Evolutionary conservation across 2,329 filamentous ascomycete genomes (phyloP).

Genomic region (Nannizzia gypsea): DNA sequence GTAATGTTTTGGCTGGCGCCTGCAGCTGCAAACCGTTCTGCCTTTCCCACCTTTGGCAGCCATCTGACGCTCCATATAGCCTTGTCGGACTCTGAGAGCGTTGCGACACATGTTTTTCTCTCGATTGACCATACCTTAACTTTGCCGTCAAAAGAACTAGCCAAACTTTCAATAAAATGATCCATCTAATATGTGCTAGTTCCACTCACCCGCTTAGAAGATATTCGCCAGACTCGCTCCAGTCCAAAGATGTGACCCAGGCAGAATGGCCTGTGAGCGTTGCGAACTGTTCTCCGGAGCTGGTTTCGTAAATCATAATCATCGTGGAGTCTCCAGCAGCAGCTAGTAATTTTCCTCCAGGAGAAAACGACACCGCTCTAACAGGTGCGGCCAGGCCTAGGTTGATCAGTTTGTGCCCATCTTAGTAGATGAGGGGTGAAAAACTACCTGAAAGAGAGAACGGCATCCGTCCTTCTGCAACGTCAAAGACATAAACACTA

Average conservation of each 20-base stretch:
- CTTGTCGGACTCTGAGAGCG: constrained; percentile 81
- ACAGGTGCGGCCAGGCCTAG: constrained; percentile 75
- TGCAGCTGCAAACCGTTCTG: constrained; percentile 63
- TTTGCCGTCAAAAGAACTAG: constrained; percentile 73
- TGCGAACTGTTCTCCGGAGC: constrained; percentile 82
- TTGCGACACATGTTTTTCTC: constrained; percentile 71
- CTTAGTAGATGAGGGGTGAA: constrained; percentile 1
- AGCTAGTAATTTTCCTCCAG: constrained; percentile 69
- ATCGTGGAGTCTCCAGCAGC: constrained; percentile 80
- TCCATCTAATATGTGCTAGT: background rate
- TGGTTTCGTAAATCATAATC: constrained; percentile 84
- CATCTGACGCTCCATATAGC: constrained; percentile 74
- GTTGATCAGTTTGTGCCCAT: constrained; percentile 19
- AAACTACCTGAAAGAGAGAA: constrained; percentile 67
- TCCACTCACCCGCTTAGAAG: constrained; percentile 60
- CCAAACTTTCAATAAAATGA: background rate
- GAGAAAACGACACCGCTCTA: constrained; percentile 76
- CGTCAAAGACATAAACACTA: constrained; percentile 88
- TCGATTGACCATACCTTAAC: constrained; percentile 94
- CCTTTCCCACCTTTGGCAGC: constrained; percentile 56
- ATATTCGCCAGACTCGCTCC: constrained; percentile 87
- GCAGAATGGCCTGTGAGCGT: constrained; percentile 68
- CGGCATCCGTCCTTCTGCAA: constrained; percentile 69
- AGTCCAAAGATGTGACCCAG: constrained; percentile 86
- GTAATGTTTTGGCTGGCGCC: constrained; percentile 64